Base-by-base conservation (phyloP, 345 rosid genomes). In the Citrus reticulata region DNA sequence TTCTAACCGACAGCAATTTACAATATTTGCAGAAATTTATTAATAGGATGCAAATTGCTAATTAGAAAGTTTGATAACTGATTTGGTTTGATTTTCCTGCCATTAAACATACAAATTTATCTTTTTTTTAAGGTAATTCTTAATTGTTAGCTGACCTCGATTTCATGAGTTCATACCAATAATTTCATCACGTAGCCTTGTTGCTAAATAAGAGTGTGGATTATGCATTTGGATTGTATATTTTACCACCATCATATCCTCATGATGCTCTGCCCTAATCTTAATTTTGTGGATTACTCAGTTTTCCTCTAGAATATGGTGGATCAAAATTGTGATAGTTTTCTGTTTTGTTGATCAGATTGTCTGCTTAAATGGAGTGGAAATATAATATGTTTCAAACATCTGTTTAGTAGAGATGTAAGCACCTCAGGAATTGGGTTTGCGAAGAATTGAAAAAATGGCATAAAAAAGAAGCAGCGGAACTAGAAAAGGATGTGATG, bases 341-440 rank as follows among this genome's bases (percentile, higher is more conserved):
- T 49, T 73, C 58, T 17, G 22, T 39, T 42, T 46, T 27, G 71
- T 49, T 74, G 34, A 25, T 75, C 84, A 83, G 84, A 65, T 78
- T 13, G 30, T 74, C 79, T 13, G 71, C 77, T 70, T 64, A 63
- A 68, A n/a, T 32, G 57, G 57, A 42, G 60, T 22, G 34, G 77
- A 20, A 73, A 29, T 49, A 22, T 7, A 55, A 24, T 3, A 75
- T 22, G 78, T n/a, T 34, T 66, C 64, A 76, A 51, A 24, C 24
- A 34, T 65, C 30, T 22, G 22, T 63, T 30, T 29, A 42, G 70
- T 13, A 5, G 42, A 75, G 27, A 27, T 37, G 35, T 40, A 49
- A 25, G 68, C 66, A 46, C 63, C 60, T 39, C 16, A 25, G 39
- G 72, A 39, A 42, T 55, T 4, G 39, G 64, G 46, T 22, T 61